phyloP scores from a whole-genome alignment of 768 basidiomycete species.

The Phaeotremella skinneri region DNA sequence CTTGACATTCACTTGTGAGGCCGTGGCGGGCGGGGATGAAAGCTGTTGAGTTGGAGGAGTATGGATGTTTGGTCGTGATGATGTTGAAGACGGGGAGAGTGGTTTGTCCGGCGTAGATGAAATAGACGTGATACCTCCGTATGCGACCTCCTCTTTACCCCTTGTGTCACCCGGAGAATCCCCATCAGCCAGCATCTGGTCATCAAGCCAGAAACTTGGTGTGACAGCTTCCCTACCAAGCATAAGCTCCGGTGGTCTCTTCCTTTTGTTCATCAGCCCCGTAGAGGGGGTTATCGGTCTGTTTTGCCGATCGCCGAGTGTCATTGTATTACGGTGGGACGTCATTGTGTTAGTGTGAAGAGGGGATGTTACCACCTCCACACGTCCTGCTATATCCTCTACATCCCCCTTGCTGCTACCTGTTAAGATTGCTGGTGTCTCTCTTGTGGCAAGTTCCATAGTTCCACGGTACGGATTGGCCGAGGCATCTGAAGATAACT shows the following conservation, averaged over 20 bases:
- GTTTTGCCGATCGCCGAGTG: not conserved
- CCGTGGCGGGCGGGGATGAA: not conserved
- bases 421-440: not conserved
- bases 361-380: not conserved
- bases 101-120: not conserved
- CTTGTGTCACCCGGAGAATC: too few relatives aligned
- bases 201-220: conserved; percentile 28
- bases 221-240: conserved; percentile 19
- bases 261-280: conserved; percentile 4
- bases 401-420: not conserved
- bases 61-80: not conserved
- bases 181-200: conserved; percentile 11
- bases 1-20: not conserved
- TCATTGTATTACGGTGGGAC: not conserved
- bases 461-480: too few relatives aligned
- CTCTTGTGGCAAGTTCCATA: too few relatives aligned
- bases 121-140: not conserved
- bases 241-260: conserved; percentile 9
- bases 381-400: not conserved
- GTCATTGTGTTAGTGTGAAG: not conserved
- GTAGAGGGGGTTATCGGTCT: not conserved
- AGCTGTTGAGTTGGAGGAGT: not conserved
- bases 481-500: too few relatives aligned
- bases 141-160: not conserved
- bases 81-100: not conserved